Evolutionary conservation across 2,329 filamentous ascomycete species (phyloP), one percentile per base, ranked within the genome.

Genomic region (Diaporthe capsici): DNA sequence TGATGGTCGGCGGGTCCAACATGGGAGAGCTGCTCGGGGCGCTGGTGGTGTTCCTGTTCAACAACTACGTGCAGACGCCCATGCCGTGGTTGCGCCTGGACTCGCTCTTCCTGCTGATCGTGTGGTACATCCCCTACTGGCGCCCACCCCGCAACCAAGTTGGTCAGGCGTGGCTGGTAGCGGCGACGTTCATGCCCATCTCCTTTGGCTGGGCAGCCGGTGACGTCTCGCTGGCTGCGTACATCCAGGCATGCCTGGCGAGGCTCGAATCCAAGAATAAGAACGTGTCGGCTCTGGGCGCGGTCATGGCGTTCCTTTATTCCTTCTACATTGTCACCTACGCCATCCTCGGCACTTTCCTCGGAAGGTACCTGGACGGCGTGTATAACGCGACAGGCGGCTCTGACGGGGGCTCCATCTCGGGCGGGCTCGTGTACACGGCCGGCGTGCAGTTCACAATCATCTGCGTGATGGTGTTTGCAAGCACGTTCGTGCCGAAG

Each of bases 281-380:
- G 61, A 85, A 87, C 57, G 86, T 89, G 2, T 88, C 87, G 2
- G 85, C 87, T 0, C 81, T 89, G 2, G 87, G 86, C 25, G 86
- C 87, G 1, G 87, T 89, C 55, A 89, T 89, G 87, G 86, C 87
- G 0, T 88, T 88, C 78, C 81, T 89, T 7, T 88, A 89, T 79
- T 86, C 83, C 9, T 85, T 85, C 10, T 88, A 89, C 78, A 87
- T 89, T 53, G 83, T 87, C 53, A 58, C 31, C 3, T 73, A 68
- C 13, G 72, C 72, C 7, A 58, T 73, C 17, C 47, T 68, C 12
- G 72, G 72, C 42, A 73, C 87, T 0, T 79, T 86, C 3, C 83
- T 89, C 2, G 87, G 87, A 2, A 81, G 81, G 20, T 88, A 88
- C 77, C 83, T 88, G 72, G 87, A 88, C 74, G 79, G 80, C 2